phyloP scores from a whole-genome alignment of 176 grass and related monocot species.

The Miscanthus lutarioriparius region DNA sequence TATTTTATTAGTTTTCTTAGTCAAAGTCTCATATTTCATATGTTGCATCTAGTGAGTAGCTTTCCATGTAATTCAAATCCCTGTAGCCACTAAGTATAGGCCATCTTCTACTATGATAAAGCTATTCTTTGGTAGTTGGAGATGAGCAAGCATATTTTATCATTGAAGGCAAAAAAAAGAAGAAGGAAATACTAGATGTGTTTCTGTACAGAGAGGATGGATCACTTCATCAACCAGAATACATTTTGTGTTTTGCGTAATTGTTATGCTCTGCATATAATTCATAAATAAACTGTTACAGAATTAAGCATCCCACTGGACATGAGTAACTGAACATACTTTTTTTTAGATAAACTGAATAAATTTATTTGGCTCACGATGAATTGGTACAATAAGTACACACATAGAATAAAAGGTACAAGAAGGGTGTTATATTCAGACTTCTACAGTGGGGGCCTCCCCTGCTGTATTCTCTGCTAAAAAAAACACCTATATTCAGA shows the following conservation, averaged over 20 bases:
- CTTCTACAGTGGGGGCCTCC: background rate
- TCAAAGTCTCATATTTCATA: slow-evolving; percentile 10
- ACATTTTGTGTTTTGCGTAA: background rate
- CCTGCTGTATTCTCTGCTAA: too few relatives aligned
- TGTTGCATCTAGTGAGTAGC: background rate
- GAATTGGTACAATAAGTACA: background rate
- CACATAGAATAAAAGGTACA: background rate
- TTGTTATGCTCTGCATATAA: background rate
- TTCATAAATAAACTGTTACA: background rate
- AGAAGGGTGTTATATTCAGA: background rate
- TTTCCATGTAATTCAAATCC: background rate
- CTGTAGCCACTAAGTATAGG: background rate
- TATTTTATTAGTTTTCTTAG: background rate
- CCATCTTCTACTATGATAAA: background rate
- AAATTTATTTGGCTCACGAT: background rate
- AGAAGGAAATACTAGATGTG: background rate
- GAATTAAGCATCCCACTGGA: background rate
- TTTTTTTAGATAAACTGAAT: background rate
- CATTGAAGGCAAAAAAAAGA: background rate
- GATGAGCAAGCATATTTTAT: background rate
- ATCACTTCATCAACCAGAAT: background rate
- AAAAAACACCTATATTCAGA: background rate
- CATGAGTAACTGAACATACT: background rate
- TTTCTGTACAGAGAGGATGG: background rate
- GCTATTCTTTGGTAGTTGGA: background rate